These are phyloP conservation scores for Paraphaeosphaeria sporulosa DNA, from an alignment of 2,329 filamentous ascomycete genomes.

Conservation along the genomic window DNA sequence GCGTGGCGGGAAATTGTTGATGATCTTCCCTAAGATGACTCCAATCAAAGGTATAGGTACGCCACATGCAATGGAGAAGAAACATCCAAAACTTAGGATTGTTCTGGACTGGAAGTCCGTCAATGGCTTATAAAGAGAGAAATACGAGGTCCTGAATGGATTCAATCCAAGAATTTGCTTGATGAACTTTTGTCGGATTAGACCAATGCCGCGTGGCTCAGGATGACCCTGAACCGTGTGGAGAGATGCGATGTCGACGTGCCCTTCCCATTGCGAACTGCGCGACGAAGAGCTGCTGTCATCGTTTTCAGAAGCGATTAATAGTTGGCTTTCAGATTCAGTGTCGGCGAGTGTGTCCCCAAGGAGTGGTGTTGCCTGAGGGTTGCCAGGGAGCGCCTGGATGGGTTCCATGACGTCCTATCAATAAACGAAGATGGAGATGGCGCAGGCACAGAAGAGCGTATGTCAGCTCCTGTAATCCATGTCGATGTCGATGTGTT, in stretches of 20 bases:
- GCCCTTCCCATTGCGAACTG: slow-evolving; percentile 41
- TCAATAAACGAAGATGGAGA: neutral
- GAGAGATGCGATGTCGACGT: slow-evolving; percentile 45
- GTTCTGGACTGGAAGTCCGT: slow-evolving; percentile 49
- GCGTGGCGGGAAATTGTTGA: slow-evolving; percentile 58
- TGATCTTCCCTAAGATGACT: slow-evolving; percentile 61
- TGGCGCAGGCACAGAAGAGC: neutral
- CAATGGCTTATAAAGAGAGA: slow-evolving; percentile 57
- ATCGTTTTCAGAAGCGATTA: slow-evolving; percentile 31
- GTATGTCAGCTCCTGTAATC: neutral
- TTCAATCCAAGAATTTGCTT: slow-evolving; percentile 53
- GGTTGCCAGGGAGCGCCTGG: slow-evolving; percentile 14
- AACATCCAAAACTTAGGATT: slow-evolving; percentile 43
- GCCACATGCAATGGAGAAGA: slow-evolving; percentile 61
- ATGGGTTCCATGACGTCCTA: slow-evolving; percentile 11
- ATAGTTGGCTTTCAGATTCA: slow-evolving; percentile 26
- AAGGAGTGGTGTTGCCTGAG: slow-evolving; percentile 10
- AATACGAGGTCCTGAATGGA: slow-evolving; percentile 58
- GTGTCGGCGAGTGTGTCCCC: slow-evolving; percentile 22
- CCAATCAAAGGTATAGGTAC: slow-evolving; percentile 69
- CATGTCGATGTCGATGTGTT: slow-evolving; percentile 2
- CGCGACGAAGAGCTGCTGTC: slow-evolving; percentile 26
- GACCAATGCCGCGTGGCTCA: slow-evolving; percentile 38
- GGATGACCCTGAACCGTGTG: slow-evolving; percentile 43
- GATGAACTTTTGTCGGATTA: slow-evolving; percentile 43